phyloP scores from a whole-genome alignment of 805 yeast species.

The Vanderwaltozyma polyspora region DNA sequence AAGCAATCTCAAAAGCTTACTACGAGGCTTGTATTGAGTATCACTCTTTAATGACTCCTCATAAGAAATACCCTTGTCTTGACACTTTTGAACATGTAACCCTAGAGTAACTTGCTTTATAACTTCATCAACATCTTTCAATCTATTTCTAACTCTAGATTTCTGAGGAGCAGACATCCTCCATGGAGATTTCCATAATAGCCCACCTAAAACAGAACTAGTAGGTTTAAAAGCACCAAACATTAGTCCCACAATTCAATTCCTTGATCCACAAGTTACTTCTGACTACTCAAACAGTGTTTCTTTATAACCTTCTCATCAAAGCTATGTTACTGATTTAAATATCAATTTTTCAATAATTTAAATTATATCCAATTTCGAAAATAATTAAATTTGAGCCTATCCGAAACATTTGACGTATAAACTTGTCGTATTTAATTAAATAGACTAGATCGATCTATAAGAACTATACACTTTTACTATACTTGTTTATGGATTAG shows the following conservation, averaged over 20 bases:
- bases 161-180: slow-evolving; percentile 73
- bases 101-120: slow-evolving; percentile 36
- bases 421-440: no score
- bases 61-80: slow-evolving; percentile 13
- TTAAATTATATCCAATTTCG: no score
- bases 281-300: background rate
- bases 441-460: no score
- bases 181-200: slow-evolving; percentile 57
- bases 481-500: no score
- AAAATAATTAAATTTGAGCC: no score
- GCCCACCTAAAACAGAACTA: slow-evolving; percentile 21
- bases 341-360: no score
- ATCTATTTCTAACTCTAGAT: slow-evolving; percentile 70
- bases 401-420: no score
- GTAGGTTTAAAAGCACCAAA: slow-evolving; percentile 17
- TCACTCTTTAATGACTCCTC: slow-evolving; percentile 11
- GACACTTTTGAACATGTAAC: slow-evolving; percentile 18
- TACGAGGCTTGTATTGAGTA: slow-evolving; percentile 19
- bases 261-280: no score
- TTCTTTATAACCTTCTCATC: background rate
- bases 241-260: background rate
- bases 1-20: slow-evolving; percentile 16
- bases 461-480: no score
- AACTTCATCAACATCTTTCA: slow-evolving; percentile 71
- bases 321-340: no score